A percentile compares a stretch with the other conserved stretches of the same genome.
These are phyloP conservation scores for Paramecium sexaurelia DNA, from an alignment of 73 alveolate species.

Conservation along the genomic window DNA sequence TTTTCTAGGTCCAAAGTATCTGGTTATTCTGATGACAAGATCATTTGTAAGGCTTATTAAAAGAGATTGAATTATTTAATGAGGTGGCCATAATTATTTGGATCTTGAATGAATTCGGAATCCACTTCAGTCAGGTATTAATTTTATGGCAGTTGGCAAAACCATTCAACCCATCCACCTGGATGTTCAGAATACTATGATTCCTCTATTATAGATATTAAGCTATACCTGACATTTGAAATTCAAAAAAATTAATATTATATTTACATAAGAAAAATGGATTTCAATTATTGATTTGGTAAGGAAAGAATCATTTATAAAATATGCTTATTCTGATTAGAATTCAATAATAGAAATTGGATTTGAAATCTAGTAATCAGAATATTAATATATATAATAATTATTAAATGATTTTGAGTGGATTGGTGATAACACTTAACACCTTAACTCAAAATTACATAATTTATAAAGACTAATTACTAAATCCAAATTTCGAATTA, in stretches of 20 bases:
- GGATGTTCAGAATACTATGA: slow-evolving; percentile 54
- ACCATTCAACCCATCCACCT: slow-evolving; percentile 59
- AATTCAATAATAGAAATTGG: too few species aligned
- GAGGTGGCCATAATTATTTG: background rate
- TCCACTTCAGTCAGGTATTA: slow-evolving; percentile 25
- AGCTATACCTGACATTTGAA: slow-evolving; percentile 45
- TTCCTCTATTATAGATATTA: slow-evolving; percentile 25
- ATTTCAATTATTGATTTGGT: background rate
- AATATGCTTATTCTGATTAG: too few species aligned
- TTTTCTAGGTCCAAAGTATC: slow-evolving; percentile 54
- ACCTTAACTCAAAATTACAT: background rate
- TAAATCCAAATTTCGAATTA: background rate
- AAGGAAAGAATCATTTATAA: too few species aligned
- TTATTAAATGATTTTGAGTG: background rate
- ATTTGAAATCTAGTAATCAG: background rate
- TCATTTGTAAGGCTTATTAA: slow-evolving; percentile 28
- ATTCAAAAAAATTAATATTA: background rate
- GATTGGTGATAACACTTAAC: background rate
- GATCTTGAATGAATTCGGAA: slow-evolving; percentile 18
- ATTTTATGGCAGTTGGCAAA: slow-evolving; percentile 41
- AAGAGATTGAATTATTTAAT: background rate
- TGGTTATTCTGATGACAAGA: slow-evolving; percentile 66
- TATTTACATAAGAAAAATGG: background rate
- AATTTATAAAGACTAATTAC: background rate
- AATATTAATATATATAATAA: background rate